These are phyloP conservation scores for Nakataea oryzae DNA, from an alignment of 2,329 filamentous ascomycete species.

Conservation along the genomic window DNA sequence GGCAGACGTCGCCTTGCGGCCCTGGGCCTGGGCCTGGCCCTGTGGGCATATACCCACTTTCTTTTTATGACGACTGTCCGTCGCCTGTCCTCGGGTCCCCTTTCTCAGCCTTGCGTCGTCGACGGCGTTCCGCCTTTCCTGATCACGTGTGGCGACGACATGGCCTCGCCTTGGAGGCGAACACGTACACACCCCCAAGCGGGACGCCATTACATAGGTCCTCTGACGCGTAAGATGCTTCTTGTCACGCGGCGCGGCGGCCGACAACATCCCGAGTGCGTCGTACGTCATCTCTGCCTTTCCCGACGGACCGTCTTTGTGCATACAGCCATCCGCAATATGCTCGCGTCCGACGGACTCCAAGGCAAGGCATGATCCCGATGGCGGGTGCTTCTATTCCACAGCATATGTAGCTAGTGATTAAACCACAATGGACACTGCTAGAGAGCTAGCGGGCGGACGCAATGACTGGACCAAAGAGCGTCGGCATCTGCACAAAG, in stretches of 20 bases:
- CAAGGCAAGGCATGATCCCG: not conserved
- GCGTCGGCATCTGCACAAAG: not conserved
- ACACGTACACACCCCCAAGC: not conserved
- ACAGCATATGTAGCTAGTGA: not conserved
- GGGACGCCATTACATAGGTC: too few species aligned
- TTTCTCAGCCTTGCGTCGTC: not conserved
- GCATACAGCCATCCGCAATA: not conserved
- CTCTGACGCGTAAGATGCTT: not conserved
- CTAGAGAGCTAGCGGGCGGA: not conserved
- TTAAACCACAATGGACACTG: not conserved
- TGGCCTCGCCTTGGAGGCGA: not conserved
- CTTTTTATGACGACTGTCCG: not conserved
- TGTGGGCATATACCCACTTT: not conserved
- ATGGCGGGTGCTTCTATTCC: not conserved
- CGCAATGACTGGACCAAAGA: not conserved
- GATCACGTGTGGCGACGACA: not conserved
- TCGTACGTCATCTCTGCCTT: not conserved
- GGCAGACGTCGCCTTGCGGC: not conserved
- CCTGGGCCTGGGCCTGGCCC: not conserved
- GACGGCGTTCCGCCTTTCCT: not conserved
- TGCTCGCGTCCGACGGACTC: not conserved
- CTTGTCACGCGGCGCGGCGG: not conserved
- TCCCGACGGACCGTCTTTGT: not conserved
- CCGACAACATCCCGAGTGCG: not conserved
- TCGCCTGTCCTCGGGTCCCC: not conserved